These are phyloP conservation scores for Phytophthora niederhauseri DNA, from an alignment of 352 stramenopile species.

Conservation along the genomic window DNA sequence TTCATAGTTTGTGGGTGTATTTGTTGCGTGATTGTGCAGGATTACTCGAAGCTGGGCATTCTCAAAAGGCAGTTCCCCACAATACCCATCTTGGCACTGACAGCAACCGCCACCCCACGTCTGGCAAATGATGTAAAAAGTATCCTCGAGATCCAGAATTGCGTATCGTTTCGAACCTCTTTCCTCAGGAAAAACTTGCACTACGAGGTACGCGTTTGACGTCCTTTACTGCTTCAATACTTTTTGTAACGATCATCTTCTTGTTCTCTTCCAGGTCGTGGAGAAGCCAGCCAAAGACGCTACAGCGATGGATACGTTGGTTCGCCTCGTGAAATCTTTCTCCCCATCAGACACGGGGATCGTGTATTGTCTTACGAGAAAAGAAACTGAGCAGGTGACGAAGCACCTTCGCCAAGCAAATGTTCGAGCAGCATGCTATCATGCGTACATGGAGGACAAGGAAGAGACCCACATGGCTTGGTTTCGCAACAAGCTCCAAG, in stretches of 20 bases:
- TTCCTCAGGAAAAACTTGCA: slow-evolving; percentile 93
- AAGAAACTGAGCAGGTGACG: slow-evolving; percentile 92
- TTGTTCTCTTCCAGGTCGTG: slow-evolving; percentile 33
- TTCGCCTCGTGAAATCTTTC: slow-evolving; percentile 80
- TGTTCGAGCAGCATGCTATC: slow-evolving; percentile 89
- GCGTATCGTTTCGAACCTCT: slow-evolving; percentile 88
- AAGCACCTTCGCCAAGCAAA: slow-evolving; percentile 68
- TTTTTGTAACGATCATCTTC: background rate
- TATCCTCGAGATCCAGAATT: slow-evolving; percentile 77
- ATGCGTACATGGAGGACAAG: slow-evolving; percentile 81
- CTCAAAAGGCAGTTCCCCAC: slow-evolving; percentile 90
- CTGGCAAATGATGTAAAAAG: slow-evolving; percentile 77
- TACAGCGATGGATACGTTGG: slow-evolving; percentile 62
- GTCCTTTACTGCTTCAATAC: background rate
- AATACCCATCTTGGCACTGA: slow-evolving; percentile 93
- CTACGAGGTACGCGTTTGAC: slow-evolving; percentile 71
- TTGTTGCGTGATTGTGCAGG: slow-evolving; percentile 34
- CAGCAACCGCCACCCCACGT: slow-evolving; percentile 81
- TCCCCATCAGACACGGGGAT: slow-evolving; percentile 76
- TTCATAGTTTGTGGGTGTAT: background rate
- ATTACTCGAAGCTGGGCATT: slow-evolving; percentile 94
- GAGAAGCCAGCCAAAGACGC: slow-evolving; percentile 56
- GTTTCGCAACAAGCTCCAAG: slow-evolving; percentile 65
- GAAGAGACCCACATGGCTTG: slow-evolving; percentile 68
- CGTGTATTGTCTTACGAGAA: slow-evolving; percentile 92